A percentile compares a stretch with the other conserved stretches of the same genome.
Conservation (phyloP, 1,284 basidiomycete genomes). For the Ceratobasidium sp. region DNA sequence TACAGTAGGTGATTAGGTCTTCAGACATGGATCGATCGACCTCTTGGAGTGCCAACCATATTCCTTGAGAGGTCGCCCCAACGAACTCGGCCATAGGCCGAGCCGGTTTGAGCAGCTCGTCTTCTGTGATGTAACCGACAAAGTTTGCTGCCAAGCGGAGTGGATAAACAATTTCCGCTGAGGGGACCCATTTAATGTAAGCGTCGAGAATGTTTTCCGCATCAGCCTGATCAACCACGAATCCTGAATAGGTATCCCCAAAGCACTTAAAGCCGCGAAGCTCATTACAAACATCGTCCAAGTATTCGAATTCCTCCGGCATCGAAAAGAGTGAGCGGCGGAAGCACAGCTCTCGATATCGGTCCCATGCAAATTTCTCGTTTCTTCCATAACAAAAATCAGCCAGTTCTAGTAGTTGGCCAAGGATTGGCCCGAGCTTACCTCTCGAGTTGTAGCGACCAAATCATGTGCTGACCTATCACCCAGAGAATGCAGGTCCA, state of each 20-base stretch:
- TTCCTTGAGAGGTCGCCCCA: background rate
- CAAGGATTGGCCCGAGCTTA: background rate
- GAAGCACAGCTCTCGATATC: background rate
- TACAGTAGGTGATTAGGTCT: background rate
- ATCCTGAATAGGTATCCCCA: background rate
- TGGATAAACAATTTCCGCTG: background rate
- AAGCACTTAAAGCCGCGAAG: background rate
- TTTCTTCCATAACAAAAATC: too few relatives aligned
- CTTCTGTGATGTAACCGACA: background rate
- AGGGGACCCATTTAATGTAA: background rate
- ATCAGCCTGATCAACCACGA: background rate
- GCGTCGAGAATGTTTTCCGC: background rate
- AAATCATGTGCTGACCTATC: background rate
- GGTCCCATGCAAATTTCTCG: background rate
- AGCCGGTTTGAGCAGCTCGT: background rate
- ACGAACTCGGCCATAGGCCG: background rate
- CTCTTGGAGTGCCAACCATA: background rate
- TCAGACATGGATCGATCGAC: background rate
- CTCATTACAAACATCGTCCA: background rate
- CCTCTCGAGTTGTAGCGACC: background rate
- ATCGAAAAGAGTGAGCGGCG: background rate
- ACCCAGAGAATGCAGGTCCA: background rate
- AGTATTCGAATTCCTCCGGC: background rate
- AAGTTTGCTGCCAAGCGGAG: background rate
- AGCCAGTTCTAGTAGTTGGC: too few relatives aligned